phyloP scores from a whole-genome alignment of 495 filamentous ascomycete genomes.

The Durotheca rogersii region DNA sequence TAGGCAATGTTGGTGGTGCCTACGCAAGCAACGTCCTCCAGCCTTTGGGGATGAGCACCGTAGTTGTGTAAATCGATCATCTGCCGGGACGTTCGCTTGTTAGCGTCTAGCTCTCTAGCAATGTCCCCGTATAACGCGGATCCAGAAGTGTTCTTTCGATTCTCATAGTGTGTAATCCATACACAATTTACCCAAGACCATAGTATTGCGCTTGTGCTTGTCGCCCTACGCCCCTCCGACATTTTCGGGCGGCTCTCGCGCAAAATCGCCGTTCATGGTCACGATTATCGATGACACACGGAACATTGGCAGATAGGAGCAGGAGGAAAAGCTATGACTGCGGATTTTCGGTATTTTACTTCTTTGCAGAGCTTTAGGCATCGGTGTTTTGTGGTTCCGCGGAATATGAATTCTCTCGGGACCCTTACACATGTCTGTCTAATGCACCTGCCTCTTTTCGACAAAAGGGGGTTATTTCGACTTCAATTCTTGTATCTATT shows the following conservation, averaged over 20 bases:
- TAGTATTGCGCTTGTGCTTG: slow-evolving; percentile 4
- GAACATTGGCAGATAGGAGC: slow-evolving; percentile 17
- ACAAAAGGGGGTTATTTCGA: slow-evolving; percentile 5
- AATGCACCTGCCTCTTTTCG: slow-evolving; percentile 21
- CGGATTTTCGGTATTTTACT: slow-evolving; percentile 28
- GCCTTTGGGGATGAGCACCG: slow-evolving; percentile 45
- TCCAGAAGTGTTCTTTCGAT: slow-evolving; percentile 27
- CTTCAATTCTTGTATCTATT: slow-evolving; percentile 28
- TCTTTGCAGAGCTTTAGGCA: slow-evolving; percentile 26
- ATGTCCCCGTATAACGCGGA: slow-evolving; percentile 1
- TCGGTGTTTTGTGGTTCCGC: slow-evolving; percentile 17
- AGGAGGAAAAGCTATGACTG: slow-evolving; percentile 18
- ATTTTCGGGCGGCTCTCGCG: slow-evolving; percentile 10
- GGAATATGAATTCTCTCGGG: neutral
- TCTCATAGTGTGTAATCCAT: slow-evolving; percentile 37
- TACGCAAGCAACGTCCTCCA: slow-evolving; percentile 64
- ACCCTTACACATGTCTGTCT: slow-evolving; percentile 3
- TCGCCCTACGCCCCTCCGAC: slow-evolving; percentile 8
- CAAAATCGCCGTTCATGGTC: slow-evolving; percentile 12
- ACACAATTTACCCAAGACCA: slow-evolving; percentile 16
- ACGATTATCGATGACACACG: slow-evolving; percentile 29
- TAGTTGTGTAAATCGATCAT: slow-evolving; percentile 29
- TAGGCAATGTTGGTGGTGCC: slow-evolving; percentile 66
- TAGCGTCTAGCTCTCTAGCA: slow-evolving; percentile 14
- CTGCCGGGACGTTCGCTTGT: slow-evolving; percentile 9